These are phyloP conservation scores for Tephrocybe sp. DNA, from an alignment of 768 basidiomycete genomes.

Conservation along the genomic window DNA sequence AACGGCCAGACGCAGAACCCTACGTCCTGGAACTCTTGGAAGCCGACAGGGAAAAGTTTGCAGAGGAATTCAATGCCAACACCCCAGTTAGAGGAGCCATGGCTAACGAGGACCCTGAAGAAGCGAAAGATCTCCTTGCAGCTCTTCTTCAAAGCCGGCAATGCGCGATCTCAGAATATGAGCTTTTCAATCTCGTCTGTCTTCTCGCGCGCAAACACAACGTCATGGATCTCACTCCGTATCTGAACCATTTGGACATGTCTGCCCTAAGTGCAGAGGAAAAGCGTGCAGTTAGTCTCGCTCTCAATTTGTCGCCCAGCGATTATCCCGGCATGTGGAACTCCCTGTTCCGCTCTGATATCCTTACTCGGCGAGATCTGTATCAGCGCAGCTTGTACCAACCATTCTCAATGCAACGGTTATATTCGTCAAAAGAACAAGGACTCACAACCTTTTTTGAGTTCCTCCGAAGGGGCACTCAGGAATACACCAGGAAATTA, in stretches of 20 bases:
- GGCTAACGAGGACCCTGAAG: conserved; percentile 28
- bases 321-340: conserved; percentile 61
- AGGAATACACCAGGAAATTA: conserved; percentile 59
- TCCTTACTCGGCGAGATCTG: conserved; percentile 50
- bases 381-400: conserved; percentile 48
- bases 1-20: conserved; percentile 30
- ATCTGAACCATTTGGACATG: conserved; percentile 53
- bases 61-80: conserved; percentile 37
- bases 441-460: conserved; percentile 61
- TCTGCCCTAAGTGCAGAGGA: conserved; percentile 53
- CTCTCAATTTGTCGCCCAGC: conserved; percentile 37
- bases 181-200: conserved; percentile 52
- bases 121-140: conserved; percentile 41
- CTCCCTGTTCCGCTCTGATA: conserved; percentile 60
- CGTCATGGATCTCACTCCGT: conserved; percentile 41
- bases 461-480: conserved; percentile 54
- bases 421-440: conserved; percentile 57
- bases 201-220: conserved; percentile 42
- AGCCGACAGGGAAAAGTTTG: conserved; percentile 45
- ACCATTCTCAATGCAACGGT: conserved; percentile 56
- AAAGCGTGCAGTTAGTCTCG: conserved; percentile 50
- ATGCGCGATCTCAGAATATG: conserved; percentile 60
- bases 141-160: conserved; percentile 51
- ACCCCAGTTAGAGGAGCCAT: conserved; percentile 22
- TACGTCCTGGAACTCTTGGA: conserved; percentile 58